Evolutionary conservation across 176 grass and related monocot genomes (phyloP).

Genomic region (Oryza meridionalis): DNA sequence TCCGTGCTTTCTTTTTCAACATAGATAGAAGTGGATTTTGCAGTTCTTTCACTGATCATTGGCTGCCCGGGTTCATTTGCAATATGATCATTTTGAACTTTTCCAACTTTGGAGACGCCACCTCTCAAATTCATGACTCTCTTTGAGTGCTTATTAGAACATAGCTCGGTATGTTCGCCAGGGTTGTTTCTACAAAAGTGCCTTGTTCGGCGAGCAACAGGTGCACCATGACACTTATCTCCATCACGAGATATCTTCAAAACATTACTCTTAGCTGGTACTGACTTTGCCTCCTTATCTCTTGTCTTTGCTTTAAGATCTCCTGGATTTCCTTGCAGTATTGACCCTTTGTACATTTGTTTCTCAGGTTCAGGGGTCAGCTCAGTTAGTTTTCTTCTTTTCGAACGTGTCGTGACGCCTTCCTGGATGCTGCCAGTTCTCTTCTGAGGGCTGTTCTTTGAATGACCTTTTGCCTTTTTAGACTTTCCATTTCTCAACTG

Average conservation of each 20-base stretch:
- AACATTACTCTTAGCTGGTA: constrained; percentile 44
- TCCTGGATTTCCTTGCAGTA: constrained; percentile 45
- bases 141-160: constrained; percentile 41
- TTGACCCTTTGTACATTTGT: constrained; percentile 1
- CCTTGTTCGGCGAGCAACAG: constrained; percentile 53
- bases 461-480: constrained; percentile 24
- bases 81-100: constrained; percentile 36
- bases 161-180: constrained; percentile 41
- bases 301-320: constrained; percentile 27
- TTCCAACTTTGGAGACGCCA: constrained; percentile 18
- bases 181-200: constrained; percentile 32
- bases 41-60: constrained; percentile 18
- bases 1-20: constrained; percentile 42
- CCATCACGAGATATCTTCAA: constrained; percentile 34
- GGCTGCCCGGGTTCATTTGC: not conserved
- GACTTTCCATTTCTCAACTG: constrained; percentile 1
- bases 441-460: constrained; percentile 41
- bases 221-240: constrained; percentile 48
- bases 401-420: constrained; percentile 47
- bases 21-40: constrained; percentile 5
- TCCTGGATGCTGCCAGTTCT: constrained; percentile 37
- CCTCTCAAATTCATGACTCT: constrained; percentile 28
- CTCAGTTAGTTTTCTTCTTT: constrained; percentile 46
- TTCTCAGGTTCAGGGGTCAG: constrained; percentile 24
- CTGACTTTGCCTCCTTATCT: constrained; percentile 47